phyloP scores from a whole-genome alignment of 1,139 yeast species.

The Kodamaea derodonti region DNA sequence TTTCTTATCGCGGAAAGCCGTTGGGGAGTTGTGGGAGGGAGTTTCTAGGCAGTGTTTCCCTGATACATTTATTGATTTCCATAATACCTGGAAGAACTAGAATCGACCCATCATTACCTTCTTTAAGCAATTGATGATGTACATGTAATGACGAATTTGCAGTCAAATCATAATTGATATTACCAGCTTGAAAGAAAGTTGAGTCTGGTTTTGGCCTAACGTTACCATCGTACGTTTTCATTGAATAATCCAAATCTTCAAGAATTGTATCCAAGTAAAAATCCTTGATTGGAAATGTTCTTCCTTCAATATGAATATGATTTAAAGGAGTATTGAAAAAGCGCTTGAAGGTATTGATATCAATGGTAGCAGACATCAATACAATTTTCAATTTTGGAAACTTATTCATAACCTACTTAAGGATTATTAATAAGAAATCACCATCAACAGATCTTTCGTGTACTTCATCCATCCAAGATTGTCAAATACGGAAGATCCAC shows the following conservation, averaged over 20 bases:
- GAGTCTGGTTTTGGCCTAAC: constrained; percentile 61
- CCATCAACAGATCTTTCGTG: constrained; percentile 93
- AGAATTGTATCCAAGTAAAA: constrained; percentile 66
- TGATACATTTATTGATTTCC: constrained; percentile 61
- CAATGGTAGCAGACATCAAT: constrained; percentile 94
- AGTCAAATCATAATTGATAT: constrained; percentile 70
- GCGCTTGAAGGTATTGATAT: constrained; percentile 58
- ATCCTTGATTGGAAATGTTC: constrained; percentile 88
- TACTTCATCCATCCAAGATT: constrained; percentile 82
- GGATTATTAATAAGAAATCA: constrained; percentile 74
- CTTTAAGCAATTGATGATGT: constrained; percentile 39
- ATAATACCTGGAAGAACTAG: constrained; percentile 85
- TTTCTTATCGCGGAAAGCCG: no score
- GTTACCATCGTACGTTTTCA: constrained; percentile 38
- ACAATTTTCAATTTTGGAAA: constrained; percentile 61
- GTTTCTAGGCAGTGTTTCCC: no score
- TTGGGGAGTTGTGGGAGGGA: no score
- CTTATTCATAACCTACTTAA: constrained; percentile 52
- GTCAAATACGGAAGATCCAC: constrained; percentile 37
- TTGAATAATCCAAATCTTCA: constrained; percentile 48
- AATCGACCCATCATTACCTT: constrained; percentile 63
- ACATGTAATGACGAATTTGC: constrained; percentile 52
- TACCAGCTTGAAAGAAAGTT: constrained; percentile 57
- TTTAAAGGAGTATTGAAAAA: constrained; percentile 53
- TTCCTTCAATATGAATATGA: constrained; percentile 79